phyloP scores from a whole-genome alignment of 768 basidiomycete species.

The Tricholoma matsutake region DNA sequence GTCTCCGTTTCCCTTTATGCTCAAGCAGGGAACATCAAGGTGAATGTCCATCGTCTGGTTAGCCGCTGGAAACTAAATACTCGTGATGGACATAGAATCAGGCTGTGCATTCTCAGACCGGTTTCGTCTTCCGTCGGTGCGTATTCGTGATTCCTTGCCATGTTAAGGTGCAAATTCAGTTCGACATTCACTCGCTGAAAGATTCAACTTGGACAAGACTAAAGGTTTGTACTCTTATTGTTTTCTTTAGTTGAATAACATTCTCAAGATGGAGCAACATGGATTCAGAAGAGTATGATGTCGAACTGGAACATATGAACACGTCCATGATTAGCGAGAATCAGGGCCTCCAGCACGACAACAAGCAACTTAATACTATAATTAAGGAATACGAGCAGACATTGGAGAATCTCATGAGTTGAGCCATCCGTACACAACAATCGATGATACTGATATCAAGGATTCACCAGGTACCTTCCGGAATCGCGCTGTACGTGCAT shows the following conservation, averaged over 20 bases:
- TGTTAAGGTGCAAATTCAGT: neutral
- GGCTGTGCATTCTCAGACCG: conserved; percentile 85
- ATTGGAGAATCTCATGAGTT: conserved; percentile 90
- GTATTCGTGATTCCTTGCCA: conserved; percentile 18
- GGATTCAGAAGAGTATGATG: conserved; percentile 77
- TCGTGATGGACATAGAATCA: conserved; percentile 52
- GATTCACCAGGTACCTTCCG: conserved; percentile 57
- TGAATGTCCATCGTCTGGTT: conserved; percentile 28
- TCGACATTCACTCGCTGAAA: conserved; percentile 18
- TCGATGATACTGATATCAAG: neutral
- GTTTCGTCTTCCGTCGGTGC: conserved; percentile 84
- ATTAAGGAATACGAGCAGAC: conserved; percentile 98
- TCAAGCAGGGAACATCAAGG: conserved; percentile 79
- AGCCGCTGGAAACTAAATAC: neutral
- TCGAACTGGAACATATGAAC: conserved; percentile 90
- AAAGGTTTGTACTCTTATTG: conserved; percentile 50
- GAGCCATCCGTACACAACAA: conserved; percentile 8
- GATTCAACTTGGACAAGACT: conserved; percentile 87
- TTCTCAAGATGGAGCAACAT: neutral
- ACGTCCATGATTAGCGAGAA: conserved; percentile 77
- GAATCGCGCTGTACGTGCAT: conserved; percentile 75
- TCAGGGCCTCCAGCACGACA: conserved; percentile 82
- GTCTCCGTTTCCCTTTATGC: conserved; percentile 69
- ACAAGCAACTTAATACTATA: conserved; percentile 87
- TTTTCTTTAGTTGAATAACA: conserved; percentile 6